A percentile compares a stretch with the other conserved stretches of the same genome.
phyloP scores from a whole-genome alignment of 345 rosid genomes.

The Ceriops zippeliana region DNA sequence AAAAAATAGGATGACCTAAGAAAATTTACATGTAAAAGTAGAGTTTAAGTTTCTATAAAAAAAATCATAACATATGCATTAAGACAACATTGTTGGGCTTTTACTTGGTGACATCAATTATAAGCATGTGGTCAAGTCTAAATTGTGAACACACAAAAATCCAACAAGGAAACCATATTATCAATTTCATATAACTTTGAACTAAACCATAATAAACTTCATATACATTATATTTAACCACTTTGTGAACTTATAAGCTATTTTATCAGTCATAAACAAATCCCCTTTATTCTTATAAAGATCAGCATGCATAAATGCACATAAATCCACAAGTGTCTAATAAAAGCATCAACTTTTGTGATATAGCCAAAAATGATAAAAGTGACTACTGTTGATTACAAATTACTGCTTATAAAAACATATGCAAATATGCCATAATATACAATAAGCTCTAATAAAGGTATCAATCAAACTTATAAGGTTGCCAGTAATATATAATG shows the following conservation, averaged over 20 bases:
- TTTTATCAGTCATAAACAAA: background rate
- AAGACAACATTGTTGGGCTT: no score
- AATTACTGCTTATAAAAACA: background rate
- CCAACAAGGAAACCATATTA: conserved; percentile 10
- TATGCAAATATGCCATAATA: background rate
- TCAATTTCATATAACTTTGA: background rate
- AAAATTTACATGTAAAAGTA: no score
- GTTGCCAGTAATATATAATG: conserved; percentile 48
- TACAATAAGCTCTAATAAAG: background rate
- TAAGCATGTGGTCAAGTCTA: no score
- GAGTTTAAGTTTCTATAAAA: no score
- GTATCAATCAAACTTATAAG: conserved; percentile 52
- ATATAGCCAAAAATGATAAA: background rate
- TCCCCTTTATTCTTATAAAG: no score
- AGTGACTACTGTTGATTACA: background rate
- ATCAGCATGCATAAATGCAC: no score
- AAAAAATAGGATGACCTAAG: no score
- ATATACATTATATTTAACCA: background rate
- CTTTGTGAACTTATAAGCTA: background rate
- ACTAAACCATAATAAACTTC: background rate
- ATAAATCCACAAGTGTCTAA: no score
- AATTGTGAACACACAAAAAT: background rate
- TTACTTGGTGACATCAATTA: no score
- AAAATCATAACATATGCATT: no score
- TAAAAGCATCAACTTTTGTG: no score